A percentile compares a stretch with the other conserved stretches of the same genome.
phyloP scores from a whole-genome alignment of 2,329 filamentous ascomycete species.

The Phialophora chinensis region DNA sequence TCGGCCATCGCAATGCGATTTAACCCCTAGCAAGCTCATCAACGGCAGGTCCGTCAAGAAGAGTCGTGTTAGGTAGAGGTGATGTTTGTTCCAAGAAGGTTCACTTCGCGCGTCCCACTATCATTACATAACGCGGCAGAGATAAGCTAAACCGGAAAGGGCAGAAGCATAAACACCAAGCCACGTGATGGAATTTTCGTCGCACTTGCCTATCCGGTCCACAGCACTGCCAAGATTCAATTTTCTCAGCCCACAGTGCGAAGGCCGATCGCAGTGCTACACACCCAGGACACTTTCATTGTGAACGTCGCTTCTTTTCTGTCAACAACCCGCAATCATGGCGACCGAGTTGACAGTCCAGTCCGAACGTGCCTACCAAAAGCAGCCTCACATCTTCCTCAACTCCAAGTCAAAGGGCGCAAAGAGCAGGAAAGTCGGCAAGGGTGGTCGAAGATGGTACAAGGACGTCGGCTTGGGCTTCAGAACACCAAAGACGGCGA shows the following conservation, averaged over 20 bases:
- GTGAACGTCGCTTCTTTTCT: conserved; percentile 35
- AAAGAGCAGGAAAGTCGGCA: conserved; percentile 80
- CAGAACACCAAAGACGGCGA: conserved; percentile 97
- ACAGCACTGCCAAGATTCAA: conserved; percentile 12
- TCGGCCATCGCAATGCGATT: conserved; percentile 30
- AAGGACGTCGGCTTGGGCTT: conserved; percentile 99
- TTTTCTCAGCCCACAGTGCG: conserved; percentile 26
- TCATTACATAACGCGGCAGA: neutral
- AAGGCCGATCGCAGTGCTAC: neutral
- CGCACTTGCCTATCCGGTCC: conserved; percentile 3
- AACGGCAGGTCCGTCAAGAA: conserved; percentile 2
- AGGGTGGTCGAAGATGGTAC: conserved; percentile 95
- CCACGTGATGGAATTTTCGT: neutral
- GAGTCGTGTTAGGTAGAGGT: conserved; percentile 26
- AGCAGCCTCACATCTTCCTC: conserved; percentile 99
- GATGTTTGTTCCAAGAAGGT: conserved; percentile 20
- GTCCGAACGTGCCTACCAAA: conserved; percentile 99
- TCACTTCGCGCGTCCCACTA: conserved; percentile 30
- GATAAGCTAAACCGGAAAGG: neutral
- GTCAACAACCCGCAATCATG: conserved; percentile 68
- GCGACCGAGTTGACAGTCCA: conserved; percentile 99
- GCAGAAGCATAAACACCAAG: neutral
- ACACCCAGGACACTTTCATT: conserved; percentile 30
- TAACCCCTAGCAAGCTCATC: conserved; percentile 1
- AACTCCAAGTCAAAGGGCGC: conserved; percentile 93